These are phyloP conservation scores for Lactifluus rugatus DNA, from an alignment of 768 basidiomycete genomes.

Conservation along the genomic window DNA sequence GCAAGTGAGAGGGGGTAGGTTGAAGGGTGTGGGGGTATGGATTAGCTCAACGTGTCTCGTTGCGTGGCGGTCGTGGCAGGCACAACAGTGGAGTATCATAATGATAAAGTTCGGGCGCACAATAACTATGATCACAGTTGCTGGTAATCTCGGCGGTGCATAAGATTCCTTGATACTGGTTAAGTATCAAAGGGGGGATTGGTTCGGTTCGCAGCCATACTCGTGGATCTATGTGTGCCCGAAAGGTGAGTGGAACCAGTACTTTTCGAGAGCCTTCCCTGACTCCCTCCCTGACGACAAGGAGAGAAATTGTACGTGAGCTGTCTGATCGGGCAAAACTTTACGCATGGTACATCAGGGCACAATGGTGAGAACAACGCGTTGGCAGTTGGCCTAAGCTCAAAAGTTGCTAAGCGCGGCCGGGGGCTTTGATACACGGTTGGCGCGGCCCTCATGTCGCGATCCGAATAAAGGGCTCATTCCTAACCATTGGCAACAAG, in stretches of 20 bases:
- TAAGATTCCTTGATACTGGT: background rate
- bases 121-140: background rate
- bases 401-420: background rate
- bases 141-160: background rate
- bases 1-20: background rate
- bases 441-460: background rate
- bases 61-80: background rate
- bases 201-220: slow-evolving; percentile 10
- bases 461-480: background rate
- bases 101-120: slow-evolving; percentile 5
- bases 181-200: background rate
- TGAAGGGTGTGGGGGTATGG: no score
- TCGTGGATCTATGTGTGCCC: background rate
- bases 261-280: background rate
- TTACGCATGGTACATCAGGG: background rate
- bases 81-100: background rate
- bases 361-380: background rate
- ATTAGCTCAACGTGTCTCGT: background rate
- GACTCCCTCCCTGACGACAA: slow-evolving; percentile 3
- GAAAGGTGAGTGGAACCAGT: background rate
- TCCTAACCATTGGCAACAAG: slow-evolving; percentile 3
- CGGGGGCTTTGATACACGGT: background rate
- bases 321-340: background rate
- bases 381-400: background rate
- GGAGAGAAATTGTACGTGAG: background rate